Conservation (phyloP, 2,329 filamentous ascomycete genomes). For the Phaeoacremonium minimum region DNA sequence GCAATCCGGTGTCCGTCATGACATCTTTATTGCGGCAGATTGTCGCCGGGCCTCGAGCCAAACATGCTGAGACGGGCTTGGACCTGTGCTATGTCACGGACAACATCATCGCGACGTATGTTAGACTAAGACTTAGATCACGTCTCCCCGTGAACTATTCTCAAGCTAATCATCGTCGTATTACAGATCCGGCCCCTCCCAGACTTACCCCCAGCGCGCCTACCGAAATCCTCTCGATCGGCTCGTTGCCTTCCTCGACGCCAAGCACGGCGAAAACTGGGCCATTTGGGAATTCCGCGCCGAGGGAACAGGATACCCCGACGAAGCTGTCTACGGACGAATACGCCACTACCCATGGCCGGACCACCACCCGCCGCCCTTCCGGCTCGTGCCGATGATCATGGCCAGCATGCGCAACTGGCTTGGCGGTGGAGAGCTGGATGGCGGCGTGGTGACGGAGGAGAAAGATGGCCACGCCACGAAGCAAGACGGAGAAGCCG, state of each 20-base stretch:
- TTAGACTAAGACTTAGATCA: constrained; percentile 4
- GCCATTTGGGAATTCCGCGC: constrained; percentile 97
- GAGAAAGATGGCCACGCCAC: constrained; percentile 8
- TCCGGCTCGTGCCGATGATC: constrained; percentile 80
- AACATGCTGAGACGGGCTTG: constrained; percentile 81
- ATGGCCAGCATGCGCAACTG: constrained; percentile 92
- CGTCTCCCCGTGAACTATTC: constrained; percentile 1
- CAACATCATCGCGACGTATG: constrained; percentile 62
- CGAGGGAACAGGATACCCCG: constrained; percentile 93
- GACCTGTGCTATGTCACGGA: constrained; percentile 96
- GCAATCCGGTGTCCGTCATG: constrained; percentile 41
- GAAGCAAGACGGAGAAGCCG: constrained; percentile 9
- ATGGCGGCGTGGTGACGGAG: constrained; percentile 25
- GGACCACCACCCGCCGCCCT: constrained; percentile 95
- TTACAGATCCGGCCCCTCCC: constrained; percentile 78
- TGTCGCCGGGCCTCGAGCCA: constrained; percentile 78
- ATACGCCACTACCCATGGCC: constrained; percentile 94
- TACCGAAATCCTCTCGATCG: constrained; percentile 91
- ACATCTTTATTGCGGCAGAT: constrained; percentile 82
- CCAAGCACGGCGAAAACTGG: constrained; percentile 80
- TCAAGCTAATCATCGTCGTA: neutral
- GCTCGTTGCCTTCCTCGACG: constrained; percentile 83
- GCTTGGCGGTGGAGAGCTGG: constrained; percentile 52
- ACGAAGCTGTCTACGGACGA: constrained; percentile 78
- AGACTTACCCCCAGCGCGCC: constrained; percentile 83